Percentiles rank a stretch among this genome's conserved stretches.
Conservation (phyloP, 106 monocot genomes). For the Xerophyta viscosa region DNA sequence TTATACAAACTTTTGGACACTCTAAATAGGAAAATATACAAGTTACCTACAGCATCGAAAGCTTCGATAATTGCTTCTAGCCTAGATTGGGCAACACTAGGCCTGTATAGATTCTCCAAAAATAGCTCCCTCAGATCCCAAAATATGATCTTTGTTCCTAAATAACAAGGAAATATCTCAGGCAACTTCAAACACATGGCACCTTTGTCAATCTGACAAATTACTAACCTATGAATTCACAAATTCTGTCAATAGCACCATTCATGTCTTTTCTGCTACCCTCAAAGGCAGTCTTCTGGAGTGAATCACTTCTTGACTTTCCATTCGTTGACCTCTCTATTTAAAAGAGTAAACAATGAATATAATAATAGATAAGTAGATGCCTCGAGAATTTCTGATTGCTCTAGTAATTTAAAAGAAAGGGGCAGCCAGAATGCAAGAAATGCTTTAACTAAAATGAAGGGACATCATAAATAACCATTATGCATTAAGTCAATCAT, state of each 20-base stretch:
- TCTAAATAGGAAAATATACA: background rate
- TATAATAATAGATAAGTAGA: background rate
- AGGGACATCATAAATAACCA: too few species aligned
- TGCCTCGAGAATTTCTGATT: too few species aligned
- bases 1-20: too few species aligned
- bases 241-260: conserved; percentile 71
- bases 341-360: conserved; percentile 4
- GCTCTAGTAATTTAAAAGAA: too few species aligned
- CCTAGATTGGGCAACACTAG: conserved; percentile 63
- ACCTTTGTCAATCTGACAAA: background rate
- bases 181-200: background rate
- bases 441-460: too few species aligned
- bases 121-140: conserved; percentile 87
- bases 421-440: too few species aligned
- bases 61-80: conserved; percentile 63
- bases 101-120: conserved; percentile 80
- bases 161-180: conserved; percentile 7
- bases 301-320: conserved; percentile 38
- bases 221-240: conserved; percentile 75
- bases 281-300: conserved; percentile 68
- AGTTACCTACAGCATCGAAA: conserved; percentile 63
- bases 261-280: conserved; percentile 92
- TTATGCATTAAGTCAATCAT: too few species aligned
- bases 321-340: conserved; percentile 55
- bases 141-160: conserved; percentile 85